These are phyloP conservation scores for Hypoxylon sp. DNA, from an alignment of 2,329 filamentous ascomycete genomes.

Conservation along the genomic window DNA sequence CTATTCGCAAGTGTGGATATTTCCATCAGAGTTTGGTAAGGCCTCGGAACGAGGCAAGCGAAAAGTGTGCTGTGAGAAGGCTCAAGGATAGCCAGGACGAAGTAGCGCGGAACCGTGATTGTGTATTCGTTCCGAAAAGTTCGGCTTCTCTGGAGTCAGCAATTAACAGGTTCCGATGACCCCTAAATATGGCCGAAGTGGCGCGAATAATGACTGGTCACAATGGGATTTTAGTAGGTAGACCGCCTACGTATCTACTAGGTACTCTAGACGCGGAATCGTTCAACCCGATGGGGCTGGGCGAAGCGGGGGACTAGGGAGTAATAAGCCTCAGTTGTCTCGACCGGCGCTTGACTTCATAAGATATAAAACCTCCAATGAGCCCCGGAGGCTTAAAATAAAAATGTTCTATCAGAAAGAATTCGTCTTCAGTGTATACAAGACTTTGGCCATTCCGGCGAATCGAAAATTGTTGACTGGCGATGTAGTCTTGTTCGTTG, in stretches of 20 bases:
- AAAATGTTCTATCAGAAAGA: constrained; percentile 6
- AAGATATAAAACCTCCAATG: constrained; percentile 8
- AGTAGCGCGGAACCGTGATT: constrained; percentile 8
- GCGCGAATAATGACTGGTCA: constrained; percentile 28
- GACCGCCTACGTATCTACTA: constrained; percentile 13
- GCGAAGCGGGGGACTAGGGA: constrained; percentile 28
- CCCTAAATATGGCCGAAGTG: constrained; percentile 15
- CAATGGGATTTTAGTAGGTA: constrained; percentile 3
- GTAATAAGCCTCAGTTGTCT: constrained; percentile 9
- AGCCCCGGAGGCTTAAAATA: constrained; percentile 1
- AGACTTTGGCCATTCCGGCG: constrained; percentile 5
- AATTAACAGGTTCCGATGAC: constrained; percentile 17
- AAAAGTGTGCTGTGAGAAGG: constrained; percentile 17
- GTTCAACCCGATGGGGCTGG: constrained; percentile 27
- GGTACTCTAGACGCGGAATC: constrained; percentile 25
- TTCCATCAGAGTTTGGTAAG: constrained; percentile 28
- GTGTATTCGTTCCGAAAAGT: constrained; percentile 9
- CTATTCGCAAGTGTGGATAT: constrained; percentile 22
- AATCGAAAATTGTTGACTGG: constrained; percentile 22
- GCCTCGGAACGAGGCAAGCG: constrained; percentile 34
- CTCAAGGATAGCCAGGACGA: constrained; percentile 11
- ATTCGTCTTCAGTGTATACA: constrained; percentile 14
- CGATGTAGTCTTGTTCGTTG: constrained; percentile 24
- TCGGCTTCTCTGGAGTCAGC: constrained; percentile 5
- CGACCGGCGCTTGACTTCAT: background rate